Base-by-base conservation (phyloP, 441 rosid species). In the Gossypium armourianum region DNA sequence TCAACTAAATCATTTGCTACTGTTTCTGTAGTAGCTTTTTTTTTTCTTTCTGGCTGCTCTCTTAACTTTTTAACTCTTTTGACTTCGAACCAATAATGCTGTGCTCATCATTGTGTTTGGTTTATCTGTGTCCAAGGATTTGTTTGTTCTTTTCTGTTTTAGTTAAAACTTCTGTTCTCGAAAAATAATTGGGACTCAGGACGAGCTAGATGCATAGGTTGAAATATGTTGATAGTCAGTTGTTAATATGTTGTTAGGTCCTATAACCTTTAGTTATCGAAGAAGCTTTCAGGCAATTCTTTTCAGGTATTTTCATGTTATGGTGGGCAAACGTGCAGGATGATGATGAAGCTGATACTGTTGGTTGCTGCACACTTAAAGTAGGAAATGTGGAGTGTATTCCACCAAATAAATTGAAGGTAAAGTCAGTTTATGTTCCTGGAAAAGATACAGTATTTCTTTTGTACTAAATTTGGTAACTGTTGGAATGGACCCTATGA, bases 331-430 rank as follows among this genome's bases (percentile, higher is more conserved):
- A 64, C 70, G 3, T 83, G 72, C 83, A 96, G 99, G 98, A 96
- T 70, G 98, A 91, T 74, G 97, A 95, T 72, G 99, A 95, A 82
- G 99, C 98, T 9, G 98, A 95, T 71, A 95, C 99, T 62, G 98
- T 95, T 53, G 45, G 40, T 56, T 6, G 54, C 56, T 40, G 26
- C 69, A 92, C 99, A 9, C 79, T 95, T 73, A 95, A 92, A 85
- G 98, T 95, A 16, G 93, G 87, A 80, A 91, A 95, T 74, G 97
- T 92, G 60, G 96, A 87, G 76, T 90, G 98, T 64, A 78, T 90
- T 66, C 90, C 97, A 68, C 92, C 96, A 77, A 90, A 83, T 77
- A 82, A 78, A 62, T 78, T 95, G 80, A 94, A 96, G 96, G 97
- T 96, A 80, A 64, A 32, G 19, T 53, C 21, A 4, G 4, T 61